These are phyloP conservation scores for Blumeria hordei DNA, from an alignment of 2,329 filamentous ascomycete genomes.

Conservation along the genomic window DNA sequence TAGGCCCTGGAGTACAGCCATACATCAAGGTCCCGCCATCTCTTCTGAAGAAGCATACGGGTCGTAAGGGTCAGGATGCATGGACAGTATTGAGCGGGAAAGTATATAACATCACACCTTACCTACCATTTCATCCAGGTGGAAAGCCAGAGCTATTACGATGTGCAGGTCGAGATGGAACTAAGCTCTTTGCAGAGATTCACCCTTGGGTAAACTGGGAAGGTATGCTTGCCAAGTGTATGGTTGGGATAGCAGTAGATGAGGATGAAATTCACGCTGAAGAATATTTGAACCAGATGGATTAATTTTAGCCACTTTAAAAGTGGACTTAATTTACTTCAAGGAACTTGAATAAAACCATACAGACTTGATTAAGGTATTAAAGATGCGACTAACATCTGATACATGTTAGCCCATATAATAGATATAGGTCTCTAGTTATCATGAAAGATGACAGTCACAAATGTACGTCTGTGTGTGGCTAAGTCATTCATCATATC, in stretches of 20 bases:
- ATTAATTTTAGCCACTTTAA: slow-evolving; percentile 17
- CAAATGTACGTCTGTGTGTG: too few species aligned
- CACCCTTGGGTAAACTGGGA: slow-evolving; percentile 54
- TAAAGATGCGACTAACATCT: not conserved
- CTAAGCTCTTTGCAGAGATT: slow-evolving; percentile 37
- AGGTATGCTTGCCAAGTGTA: slow-evolving; percentile 38
- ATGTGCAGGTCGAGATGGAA: slow-evolving; percentile 36
- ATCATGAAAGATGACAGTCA: too few species aligned
- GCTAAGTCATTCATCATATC: too few species aligned
- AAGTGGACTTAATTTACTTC: not conserved
- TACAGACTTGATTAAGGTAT: not conserved
- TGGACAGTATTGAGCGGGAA: slow-evolving; percentile 79
- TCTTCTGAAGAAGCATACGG: slow-evolving; percentile 54
- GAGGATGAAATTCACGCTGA: slow-evolving; percentile 20
- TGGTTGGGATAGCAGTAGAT: slow-evolving; percentile 37
- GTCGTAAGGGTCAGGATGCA: slow-evolving; percentile 61
- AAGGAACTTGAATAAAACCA: not conserved
- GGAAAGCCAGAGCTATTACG: slow-evolving; percentile 50
- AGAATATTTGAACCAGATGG: slow-evolving; percentile 34
- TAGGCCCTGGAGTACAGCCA: slow-evolving; percentile 22
- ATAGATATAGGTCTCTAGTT: too few species aligned
- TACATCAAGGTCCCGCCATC: slow-evolving; percentile 59
- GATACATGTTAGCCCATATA: not conserved
- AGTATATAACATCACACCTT: slow-evolving; percentile 86
- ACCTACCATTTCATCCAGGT: slow-evolving; percentile 75